These are phyloP conservation scores for Oryza meridionalis DNA, from an alignment of 176 grass and related monocot genomes.

Conservation along the genomic window DNA sequence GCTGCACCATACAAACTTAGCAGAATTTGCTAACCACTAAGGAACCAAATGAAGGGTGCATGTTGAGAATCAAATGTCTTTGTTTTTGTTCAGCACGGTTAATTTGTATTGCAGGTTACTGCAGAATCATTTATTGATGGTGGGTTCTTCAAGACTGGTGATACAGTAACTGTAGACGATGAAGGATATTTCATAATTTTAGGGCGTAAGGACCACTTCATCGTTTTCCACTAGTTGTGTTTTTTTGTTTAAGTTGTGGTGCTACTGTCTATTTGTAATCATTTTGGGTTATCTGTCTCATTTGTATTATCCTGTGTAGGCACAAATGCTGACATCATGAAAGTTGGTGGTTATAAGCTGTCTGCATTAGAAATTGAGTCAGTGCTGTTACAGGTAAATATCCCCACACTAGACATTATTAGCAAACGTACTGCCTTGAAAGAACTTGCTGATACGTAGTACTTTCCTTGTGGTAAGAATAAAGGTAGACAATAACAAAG, in stretches of 20 bases:
- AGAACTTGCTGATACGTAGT: conserved; percentile 2
- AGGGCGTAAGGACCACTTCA: conserved; percentile 71
- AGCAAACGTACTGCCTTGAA: conserved; percentile 8
- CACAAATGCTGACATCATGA: conserved; percentile 99
- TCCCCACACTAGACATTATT: background rate
- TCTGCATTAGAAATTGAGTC: conserved; percentile 97
- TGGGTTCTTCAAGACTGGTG: conserved; percentile 95
- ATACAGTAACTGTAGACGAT: conserved; percentile 84
- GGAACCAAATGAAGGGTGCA: conserved; percentile 22
- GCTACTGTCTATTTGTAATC: background rate
- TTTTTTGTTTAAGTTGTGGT: conserved; percentile 33
- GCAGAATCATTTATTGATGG: conserved; percentile 74
- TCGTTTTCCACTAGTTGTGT: background rate
- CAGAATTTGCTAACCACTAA: conserved; percentile 11
- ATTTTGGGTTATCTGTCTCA: conserved; percentile 8
- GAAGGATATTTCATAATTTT: conserved; percentile 90
- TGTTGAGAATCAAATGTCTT: conserved; percentile 34
- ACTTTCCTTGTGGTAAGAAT: background rate
- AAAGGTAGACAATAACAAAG: conserved; percentile 10
- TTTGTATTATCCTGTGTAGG: conserved; percentile 53
- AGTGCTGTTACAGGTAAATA: conserved; percentile 79
- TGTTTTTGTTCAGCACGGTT: conserved; percentile 25
- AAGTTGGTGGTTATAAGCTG: conserved; percentile 96
- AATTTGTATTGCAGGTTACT: conserved; percentile 69
- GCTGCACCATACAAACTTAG: conserved; percentile 16